Conservation (phyloP, 208 protist species). For the Kentomonas sorsogonicus region DNA sequence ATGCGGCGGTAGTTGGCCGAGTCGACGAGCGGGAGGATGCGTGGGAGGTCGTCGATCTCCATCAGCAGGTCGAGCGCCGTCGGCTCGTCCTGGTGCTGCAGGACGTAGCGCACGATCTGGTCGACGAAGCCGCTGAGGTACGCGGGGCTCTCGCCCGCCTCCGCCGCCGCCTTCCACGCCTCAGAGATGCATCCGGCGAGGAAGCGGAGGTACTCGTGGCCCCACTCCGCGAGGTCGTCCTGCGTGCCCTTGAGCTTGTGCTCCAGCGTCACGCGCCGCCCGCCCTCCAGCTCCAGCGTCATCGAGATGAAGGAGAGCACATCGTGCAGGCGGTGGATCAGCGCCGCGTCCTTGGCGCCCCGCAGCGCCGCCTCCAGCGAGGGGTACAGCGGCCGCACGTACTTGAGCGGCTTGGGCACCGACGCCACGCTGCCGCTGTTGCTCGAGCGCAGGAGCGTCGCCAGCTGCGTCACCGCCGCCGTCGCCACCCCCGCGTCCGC, state of each 20-base stretch:
- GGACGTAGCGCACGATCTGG: constrained; percentile 94
- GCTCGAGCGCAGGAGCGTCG: constrained; percentile 90
- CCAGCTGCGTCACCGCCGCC: constrained; percentile 89
- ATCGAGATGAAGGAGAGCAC: constrained; percentile 98
- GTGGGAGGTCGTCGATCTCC: constrained; percentile 90
- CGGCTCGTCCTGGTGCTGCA: constrained; percentile 95
- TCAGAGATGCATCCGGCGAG: constrained; percentile 92
- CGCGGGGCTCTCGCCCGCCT: constrained; percentile 47
- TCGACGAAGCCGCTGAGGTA: constrained; percentile 89
- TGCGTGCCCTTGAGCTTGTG: constrained; percentile 95
- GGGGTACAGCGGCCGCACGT: constrained; percentile 93
- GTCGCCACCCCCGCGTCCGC: constrained; percentile 66
- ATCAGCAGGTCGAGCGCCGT: constrained; percentile 98
- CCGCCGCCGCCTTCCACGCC: constrained; percentile 84
- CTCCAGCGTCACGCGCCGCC: constrained; percentile 77
- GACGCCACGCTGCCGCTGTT: constrained; percentile 97
- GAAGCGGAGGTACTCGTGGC: constrained; percentile 98
- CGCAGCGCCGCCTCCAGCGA: constrained; percentile 87
- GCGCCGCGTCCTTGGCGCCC: constrained; percentile 29
- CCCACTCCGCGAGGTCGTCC: constrained; percentile 95
- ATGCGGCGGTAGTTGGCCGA: constrained; percentile 94
- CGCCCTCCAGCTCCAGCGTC: constrained; percentile 89
- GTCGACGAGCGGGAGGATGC: constrained; percentile 90
- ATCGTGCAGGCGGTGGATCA: constrained; percentile 90
- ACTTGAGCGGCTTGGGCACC: constrained; percentile 99